Base-by-base conservation (phyloP, 331 rosid species). In the Dryas integrifolia region DNA sequence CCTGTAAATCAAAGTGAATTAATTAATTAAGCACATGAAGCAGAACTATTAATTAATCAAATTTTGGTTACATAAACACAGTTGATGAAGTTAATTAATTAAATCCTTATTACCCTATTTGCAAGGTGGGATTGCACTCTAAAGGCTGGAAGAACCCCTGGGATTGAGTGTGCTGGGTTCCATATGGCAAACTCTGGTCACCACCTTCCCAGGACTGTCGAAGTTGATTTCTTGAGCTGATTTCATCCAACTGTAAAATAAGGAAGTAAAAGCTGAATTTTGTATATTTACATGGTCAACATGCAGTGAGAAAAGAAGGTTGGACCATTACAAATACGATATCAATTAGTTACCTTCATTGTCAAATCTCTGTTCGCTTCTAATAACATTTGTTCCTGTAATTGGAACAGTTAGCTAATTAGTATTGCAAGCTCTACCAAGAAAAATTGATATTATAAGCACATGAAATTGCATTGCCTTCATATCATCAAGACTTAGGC, bases 81-180 rank as follows among this genome's bases (percentile, higher is more conserved):
- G 15, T 35, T 43, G 46, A 55, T 38, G 30, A 2, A 51, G 47
- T 41, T 16, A 35, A 4, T 18, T 11, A 49, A 9, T 35, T 11
- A 21, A 12, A 35, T 52, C 6, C 30, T 5, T 62, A 35, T 75
- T 82, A 93, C 97, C 98, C 98, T 24, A 93, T 93, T 82, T 91
- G 96, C 85, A 93, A 82, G 61, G 97, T 83, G 69, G 98, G 97
- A 39, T 91, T 93, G 85, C 97, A 91, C 7, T 93, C 98, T 58
- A 93, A 84, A 56, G 97, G 91, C 83, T 91, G 97, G 83, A 91
- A 91, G 59, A 92, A 88, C 58, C 88, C 92, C 74, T 93, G 95
- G 71, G 98, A 81, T 59, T 84, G 90, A 63, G 90, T 87, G 84
- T 78, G 88, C 16, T 86, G 96, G 12, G 81, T 71, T 47, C 74